These are phyloP conservation scores for Talaromyces albobiverticillius DNA, from an alignment of 2,329 filamentous ascomycete species.

Conservation along the genomic window DNA sequence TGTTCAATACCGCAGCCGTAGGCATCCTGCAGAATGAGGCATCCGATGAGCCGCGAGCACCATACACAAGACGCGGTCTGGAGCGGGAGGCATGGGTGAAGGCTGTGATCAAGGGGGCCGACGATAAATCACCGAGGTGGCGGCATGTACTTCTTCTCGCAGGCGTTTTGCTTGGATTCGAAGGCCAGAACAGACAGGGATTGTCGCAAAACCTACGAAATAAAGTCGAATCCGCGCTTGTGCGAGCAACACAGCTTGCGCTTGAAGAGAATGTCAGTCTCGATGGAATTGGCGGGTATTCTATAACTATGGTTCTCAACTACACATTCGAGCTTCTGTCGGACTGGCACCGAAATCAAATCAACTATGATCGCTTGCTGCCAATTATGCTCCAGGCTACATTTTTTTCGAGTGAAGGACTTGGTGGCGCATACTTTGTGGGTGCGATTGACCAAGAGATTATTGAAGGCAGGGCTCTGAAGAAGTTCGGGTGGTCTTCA, in stretches of 20 bases:
- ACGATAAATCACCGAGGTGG: conserved; percentile 68
- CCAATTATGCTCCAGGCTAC: conserved; percentile 67
- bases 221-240: conserved; percentile 70
- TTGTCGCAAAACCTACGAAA: conserved; percentile 62
- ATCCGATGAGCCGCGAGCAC: conserved; percentile 31
- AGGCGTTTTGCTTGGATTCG: conserved; percentile 75
- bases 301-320: conserved; percentile 69
- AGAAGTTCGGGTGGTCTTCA: conserved; percentile 64
- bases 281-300: conserved; percentile 49
- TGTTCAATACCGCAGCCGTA: conserved; percentile 61
- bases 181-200: conserved; percentile 60
- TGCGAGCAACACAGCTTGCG: conserved; percentile 73
- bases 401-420: conserved; percentile 68
- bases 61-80: conserved; percentile 47
- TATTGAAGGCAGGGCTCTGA: conserved; percentile 46
- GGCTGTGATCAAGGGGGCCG: conserved; percentile 58
- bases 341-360: conserved; percentile 53
- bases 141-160: conserved; percentile 78
- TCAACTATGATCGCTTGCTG: conserved; percentile 69
- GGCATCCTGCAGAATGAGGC: conserved; percentile 50
- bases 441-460: conserved; percentile 67
- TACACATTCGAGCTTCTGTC: conserved; percentile 73
- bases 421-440: conserved; percentile 74
- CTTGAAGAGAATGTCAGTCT: conserved; percentile 56
- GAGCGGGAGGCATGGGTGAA: conserved; percentile 57